A percentile compares a stretch with the other conserved stretches of the same genome.
These are phyloP conservation scores for Pseudogymnoascus sp. DNA, from an alignment of 2,329 filamentous ascomycete genomes.

Conservation along the genomic window DNA sequence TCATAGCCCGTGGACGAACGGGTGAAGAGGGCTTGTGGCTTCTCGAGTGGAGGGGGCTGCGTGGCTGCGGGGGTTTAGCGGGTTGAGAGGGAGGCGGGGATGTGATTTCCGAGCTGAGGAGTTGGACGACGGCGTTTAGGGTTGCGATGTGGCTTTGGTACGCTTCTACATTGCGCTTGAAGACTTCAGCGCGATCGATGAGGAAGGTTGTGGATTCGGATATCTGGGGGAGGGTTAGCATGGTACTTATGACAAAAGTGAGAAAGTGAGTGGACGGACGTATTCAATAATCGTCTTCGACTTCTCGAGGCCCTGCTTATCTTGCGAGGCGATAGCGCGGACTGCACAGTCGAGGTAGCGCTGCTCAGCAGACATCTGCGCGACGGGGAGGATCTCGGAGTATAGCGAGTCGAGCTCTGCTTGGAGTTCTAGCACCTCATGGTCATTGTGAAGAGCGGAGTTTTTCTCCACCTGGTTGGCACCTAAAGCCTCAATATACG, in stretches of 20 bases:
- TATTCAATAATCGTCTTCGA: constrained; percentile 43
- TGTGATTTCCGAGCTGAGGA: constrained; percentile 37
- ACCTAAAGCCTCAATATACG: constrained; percentile 42
- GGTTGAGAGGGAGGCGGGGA: neutral
- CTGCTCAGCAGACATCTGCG: constrained; percentile 63
- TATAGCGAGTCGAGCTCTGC: constrained; percentile 62
- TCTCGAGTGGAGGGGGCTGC: constrained; percentile 13
- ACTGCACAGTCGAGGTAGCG: constrained; percentile 57
- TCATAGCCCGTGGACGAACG: constrained; percentile 22
- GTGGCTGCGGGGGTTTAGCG: constrained; percentile 15
- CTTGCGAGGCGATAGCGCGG: constrained; percentile 35
- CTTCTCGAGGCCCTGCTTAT: constrained; percentile 36
- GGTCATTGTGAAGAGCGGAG: constrained; percentile 16
- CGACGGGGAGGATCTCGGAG: constrained; percentile 59
- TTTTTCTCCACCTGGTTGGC: neutral
- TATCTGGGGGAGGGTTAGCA: constrained; percentile 33
- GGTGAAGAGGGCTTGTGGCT: constrained; percentile 16
- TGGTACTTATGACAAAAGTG: neutral
- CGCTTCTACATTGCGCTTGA: constrained; percentile 36
- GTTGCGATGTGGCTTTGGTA: constrained; percentile 40
- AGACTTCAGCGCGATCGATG: constrained; percentile 37
- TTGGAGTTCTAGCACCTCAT: constrained; percentile 45
- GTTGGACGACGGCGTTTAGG: constrained; percentile 32
- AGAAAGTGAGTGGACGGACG: constrained; percentile 30
- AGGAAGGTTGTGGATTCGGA: constrained; percentile 45